phyloP scores from a whole-genome alignment of 2,329 filamentous ascomycete species.

The Hymenoscyphus occultus region DNA sequence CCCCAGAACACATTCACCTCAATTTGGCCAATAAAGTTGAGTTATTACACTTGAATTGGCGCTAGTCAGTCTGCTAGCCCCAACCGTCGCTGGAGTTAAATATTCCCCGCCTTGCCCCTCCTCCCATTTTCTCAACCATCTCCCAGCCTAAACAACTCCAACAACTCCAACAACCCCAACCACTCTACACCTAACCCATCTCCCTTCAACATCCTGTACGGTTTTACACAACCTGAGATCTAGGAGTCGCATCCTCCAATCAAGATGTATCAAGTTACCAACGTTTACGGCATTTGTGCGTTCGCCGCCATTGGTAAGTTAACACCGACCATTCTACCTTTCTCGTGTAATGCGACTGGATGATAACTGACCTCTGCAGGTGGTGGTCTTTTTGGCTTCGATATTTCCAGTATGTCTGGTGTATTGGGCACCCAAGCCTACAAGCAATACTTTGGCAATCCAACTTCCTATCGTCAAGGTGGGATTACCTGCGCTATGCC shows the following conservation, averaged over 20 bases:
- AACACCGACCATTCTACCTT: not conserved
- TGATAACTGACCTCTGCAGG: conserved; percentile 42
- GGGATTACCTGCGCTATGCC: conserved; percentile 73
- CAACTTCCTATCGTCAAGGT: conserved; percentile 57
- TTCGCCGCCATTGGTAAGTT: conserved; percentile 59
- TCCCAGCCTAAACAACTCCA: not conserved
- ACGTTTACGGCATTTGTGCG: conserved; percentile 58
- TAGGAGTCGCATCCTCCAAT: conserved; percentile 7
- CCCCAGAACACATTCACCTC: not conserved
- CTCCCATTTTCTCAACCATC: not conserved
- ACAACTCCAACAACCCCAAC: not conserved
- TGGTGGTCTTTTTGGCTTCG: conserved; percentile 73
- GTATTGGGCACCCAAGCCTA: conserved; percentile 67
- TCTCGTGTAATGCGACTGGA: not conserved
- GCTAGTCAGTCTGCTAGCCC: not conserved
- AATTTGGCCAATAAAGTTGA: not conserved
- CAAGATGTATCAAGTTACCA: conserved; percentile 39
- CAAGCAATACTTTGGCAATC: conserved; percentile 68
- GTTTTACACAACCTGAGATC: not conserved
- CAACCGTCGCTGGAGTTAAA: not conserved
- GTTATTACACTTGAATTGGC: not conserved
- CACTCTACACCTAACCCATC: not conserved
- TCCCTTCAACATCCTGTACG: not conserved
- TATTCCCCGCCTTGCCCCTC: not conserved
- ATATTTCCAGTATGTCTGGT: conserved; percentile 72